These are phyloP conservation scores for Rosellinia necatrix DNA, from an alignment of 2,329 filamentous ascomycete species.

Conservation along the genomic window DNA sequence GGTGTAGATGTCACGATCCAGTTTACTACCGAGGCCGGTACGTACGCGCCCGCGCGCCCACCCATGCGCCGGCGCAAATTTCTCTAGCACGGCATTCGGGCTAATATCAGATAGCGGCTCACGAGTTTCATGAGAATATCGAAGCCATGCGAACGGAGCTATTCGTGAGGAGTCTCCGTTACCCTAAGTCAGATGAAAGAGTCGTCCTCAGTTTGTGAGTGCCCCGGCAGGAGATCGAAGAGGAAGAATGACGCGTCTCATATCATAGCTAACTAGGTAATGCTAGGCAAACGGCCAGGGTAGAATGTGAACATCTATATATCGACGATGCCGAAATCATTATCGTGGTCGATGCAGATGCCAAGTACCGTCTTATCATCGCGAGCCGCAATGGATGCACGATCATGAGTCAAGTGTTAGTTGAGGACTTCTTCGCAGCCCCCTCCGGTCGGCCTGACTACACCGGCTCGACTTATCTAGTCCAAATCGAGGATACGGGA, in stretches of 20 bases:
- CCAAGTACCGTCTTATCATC: conserved; percentile 22
- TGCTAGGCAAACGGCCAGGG: conserved; percentile 29
- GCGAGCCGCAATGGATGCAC: conserved; percentile 21
- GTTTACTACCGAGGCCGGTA: conserved; percentile 27
- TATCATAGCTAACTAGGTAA: background rate
- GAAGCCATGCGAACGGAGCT: conserved; percentile 29
- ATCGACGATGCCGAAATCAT: conserved; percentile 33
- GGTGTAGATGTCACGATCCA: conserved; percentile 27
- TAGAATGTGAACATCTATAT: conserved; percentile 25
- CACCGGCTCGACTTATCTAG: conserved; percentile 24
- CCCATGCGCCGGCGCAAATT: background rate
- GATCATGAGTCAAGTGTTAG: conserved; percentile 28
- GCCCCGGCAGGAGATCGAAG: background rate
- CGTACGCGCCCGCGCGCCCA: background rate
- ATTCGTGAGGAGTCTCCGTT: conserved; percentile 24
- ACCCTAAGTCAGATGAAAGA: conserved; percentile 23
- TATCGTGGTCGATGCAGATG: conserved; percentile 24
- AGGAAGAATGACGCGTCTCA: background rate
- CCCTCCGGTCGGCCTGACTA: conserved; percentile 15
- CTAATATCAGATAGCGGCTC: conserved; percentile 16
- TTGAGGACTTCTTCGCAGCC: conserved; percentile 24
- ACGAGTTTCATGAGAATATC: conserved; percentile 20
- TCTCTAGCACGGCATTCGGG: background rate
- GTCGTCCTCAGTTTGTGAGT: conserved; percentile 21
- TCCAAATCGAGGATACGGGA: conserved; percentile 24